Conservation (phyloP, 2,329 filamentous ascomycete species). For the Ophiocordyceps camponoti-leonardi region DNA sequence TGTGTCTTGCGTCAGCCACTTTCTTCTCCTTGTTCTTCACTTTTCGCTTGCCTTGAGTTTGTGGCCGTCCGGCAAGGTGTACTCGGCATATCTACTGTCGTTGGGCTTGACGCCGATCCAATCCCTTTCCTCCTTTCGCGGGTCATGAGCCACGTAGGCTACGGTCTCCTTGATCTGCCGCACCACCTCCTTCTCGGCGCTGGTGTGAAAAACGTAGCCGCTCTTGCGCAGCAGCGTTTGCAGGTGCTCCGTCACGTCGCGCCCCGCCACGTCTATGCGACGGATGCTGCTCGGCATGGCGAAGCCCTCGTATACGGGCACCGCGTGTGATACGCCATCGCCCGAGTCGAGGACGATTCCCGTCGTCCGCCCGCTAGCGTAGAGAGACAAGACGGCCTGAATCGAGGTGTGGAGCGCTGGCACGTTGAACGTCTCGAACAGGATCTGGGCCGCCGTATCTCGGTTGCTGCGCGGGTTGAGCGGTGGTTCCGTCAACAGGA, state of each 20-base stretch:
- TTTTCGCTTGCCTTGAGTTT: conserved; percentile 56
- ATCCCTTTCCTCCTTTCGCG: conserved; percentile 89
- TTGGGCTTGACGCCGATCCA: conserved; percentile 71
- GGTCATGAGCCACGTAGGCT: conserved; percentile 79
- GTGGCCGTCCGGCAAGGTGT: conserved; percentile 79
- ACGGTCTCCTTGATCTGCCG: conserved; percentile 91
- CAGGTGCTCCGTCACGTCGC: conserved; percentile 91
- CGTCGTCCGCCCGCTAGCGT: conserved; percentile 88
- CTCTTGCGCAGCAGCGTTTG: conserved; percentile 82
- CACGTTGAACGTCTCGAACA: conserved; percentile 98
- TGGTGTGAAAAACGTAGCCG: conserved; percentile 91
- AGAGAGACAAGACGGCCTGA: conserved; percentile 88
- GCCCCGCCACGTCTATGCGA: conserved; percentile 86
- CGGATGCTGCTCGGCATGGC: conserved; percentile 91
- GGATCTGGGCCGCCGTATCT: conserved; percentile 88
- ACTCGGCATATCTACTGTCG: conserved; percentile 66
- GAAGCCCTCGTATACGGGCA: conserved; percentile 95
- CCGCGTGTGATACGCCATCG: conserved; percentile 91
- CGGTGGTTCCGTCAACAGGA: conserved; percentile 88
- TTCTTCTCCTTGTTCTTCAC: too few species aligned
- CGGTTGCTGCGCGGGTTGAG: conserved; percentile 91
- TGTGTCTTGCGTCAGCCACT: conserved; percentile 14
- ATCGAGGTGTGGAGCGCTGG: conserved; percentile 93
- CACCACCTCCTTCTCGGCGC: conserved; percentile 98
- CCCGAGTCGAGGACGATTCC: conserved; percentile 91